These are phyloP conservation scores for Euphrasia confusa DNA, from an alignment of 257 asterid species.

Conservation along the genomic window DNA sequence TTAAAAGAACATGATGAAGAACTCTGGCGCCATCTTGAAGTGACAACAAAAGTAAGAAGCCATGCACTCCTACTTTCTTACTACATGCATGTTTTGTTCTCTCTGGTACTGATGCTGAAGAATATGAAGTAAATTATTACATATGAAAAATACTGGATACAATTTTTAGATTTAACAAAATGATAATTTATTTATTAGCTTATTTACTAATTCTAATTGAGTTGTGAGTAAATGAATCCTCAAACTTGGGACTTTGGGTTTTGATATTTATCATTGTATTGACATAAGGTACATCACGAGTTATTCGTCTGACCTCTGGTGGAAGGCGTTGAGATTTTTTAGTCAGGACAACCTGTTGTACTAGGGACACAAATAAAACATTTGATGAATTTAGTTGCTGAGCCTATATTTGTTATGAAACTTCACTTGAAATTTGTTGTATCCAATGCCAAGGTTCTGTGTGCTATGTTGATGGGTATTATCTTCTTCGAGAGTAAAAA, in stretches of 20 bases:
- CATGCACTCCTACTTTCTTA: neutral
- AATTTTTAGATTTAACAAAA: neutral
- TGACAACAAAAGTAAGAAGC: conserved; percentile 74
- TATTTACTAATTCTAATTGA: neutral
- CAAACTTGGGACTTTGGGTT: neutral
- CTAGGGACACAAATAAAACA: neutral
- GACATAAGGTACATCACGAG: neutral
- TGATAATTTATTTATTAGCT: neutral
- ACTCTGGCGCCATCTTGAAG: conserved; percentile 98
- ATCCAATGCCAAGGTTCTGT: conserved; percentile 11
- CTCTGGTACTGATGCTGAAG: conserved; percentile 17
- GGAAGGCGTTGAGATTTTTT: conserved; percentile 7
- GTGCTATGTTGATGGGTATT: neutral
- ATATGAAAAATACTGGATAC: conserved; percentile 3
- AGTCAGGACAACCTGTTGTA: neutral
- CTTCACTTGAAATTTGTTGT: neutral
- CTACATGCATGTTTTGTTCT: conserved; percentile 6
- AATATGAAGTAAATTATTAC: conserved; percentile 4
- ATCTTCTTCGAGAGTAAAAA: conserved; percentile 2
- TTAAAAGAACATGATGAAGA: conserved; percentile 97
- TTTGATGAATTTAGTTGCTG: conserved; percentile 12
- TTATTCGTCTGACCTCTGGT: neutral
- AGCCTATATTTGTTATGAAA: conserved; percentile 5
- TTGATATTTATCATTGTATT: neutral
- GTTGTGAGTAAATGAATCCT: neutral